Evolutionary conservation across 495 filamentous ascomycete genomes (phyloP), one percentile per base, ranked within the genome.

Genomic region (Aspergillus coremiiformis): DNA sequence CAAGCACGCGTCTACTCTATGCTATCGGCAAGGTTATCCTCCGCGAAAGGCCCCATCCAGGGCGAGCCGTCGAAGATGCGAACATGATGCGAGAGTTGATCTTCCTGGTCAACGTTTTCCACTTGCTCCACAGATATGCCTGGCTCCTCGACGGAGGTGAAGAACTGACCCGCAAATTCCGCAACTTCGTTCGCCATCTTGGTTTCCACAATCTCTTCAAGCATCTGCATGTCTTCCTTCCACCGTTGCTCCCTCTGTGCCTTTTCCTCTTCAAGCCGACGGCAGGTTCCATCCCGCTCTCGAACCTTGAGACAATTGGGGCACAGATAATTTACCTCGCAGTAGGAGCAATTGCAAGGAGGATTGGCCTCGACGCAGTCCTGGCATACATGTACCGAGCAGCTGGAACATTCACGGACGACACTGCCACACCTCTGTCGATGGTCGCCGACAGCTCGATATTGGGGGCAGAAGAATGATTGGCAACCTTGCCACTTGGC

Each of bases 401-500:
- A 83, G 30, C 64, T 68, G n/a, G 67, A 69, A 63, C 79, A 83
- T 64, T 80, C 73, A 23, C 70, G 71, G 5, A 79, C 58, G 17
- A 71, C 55, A 47, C 72, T 76, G 2, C 67, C 64, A 55, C 79
- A 82, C 26, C 72, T 63, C 33, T 72, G 70, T 4, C 78, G 70
- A 27, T 72, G 71, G 56, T 83, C 79, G 5, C 77, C 75, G 12
- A 76, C 54, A 2, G 71, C 66, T 19, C 77, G 70, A 29, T 70
- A 72, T 39, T 69, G 69, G 2, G 77, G 79, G 49, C 79, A 83
- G 53, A 79, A 78, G 58, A 79, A 81, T 3, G 77, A 74, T 42
- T 78, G 77, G 52, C 79, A 83, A 24, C 79, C 79, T 61, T 77
- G 72, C 79, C 79, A 80, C 52, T 70, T 72, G 12, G 60, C 53